Evolutionary conservation across 139 green algal genomes (phyloP), one percentile per base, ranked within the genome.

Genomic region (Closterium sp.): DNA sequence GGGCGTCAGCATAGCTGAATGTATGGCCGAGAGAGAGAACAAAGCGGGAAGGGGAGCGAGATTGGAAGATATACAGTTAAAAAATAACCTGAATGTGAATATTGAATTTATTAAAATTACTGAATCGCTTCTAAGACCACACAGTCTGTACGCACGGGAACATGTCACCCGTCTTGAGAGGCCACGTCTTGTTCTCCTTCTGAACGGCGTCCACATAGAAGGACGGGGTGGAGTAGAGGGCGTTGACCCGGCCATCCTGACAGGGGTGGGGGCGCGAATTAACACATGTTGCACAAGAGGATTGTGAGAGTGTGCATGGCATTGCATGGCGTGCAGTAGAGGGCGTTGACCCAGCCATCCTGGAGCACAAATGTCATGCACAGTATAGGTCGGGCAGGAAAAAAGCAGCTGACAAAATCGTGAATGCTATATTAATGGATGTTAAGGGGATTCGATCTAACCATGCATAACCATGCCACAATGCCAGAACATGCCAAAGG

Each of bases 221-320:
- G 13, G 90, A 91, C 2, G 97, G 97, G 0, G 96, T 97, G 9
- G 97, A 99, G 96, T 99, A 99, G 86, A 98, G 96, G 5, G 95
- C 97, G 91, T 97, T 97, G 2, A 98, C 87, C 9, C 97, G 94
- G 21, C 96, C 96, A 86, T 98, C 96, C 85, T 94, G 91, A 42
- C 24, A 92, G n/a, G 38, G 38, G 38, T 50, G 38, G 38, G 38
- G 38, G 38, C 38, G 38, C 38, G 38, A 50, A 50, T 50, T 7
- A 50, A 42, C 34, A 50, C 38, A 50, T 9, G 38, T 13, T 50
- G 38, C 38, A 13, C 38, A 13, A 50, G 38, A 50, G 38, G 5
- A 17, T 50, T 50, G 38, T 50, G 38, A 50, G 38, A 50, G 38
- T 9, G 38, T 50, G 38, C 38, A 50, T 50, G 5, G 38, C 38